Evolutionary conservation across 768 basidiomycete species (phyloP).

Genomic region (Boletus bicolor): DNA sequence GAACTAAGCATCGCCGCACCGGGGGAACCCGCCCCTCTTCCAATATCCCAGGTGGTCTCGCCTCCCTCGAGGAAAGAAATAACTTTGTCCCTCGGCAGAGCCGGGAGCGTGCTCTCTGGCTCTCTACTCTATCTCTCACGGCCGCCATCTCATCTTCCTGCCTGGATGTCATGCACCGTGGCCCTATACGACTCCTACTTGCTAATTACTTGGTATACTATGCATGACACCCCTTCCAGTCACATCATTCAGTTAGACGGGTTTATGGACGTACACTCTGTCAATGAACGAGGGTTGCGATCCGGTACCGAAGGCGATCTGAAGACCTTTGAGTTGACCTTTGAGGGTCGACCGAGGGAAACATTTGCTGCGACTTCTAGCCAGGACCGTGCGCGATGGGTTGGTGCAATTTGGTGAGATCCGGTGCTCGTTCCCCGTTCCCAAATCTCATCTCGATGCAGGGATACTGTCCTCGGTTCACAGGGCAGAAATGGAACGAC

Average conservation of each 20-base stretch:
- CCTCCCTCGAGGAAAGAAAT: background rate
- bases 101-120: conserved; percentile 10
- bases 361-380: conserved; percentile 61
- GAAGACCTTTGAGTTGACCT: conserved; percentile 63
- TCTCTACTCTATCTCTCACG: conserved; percentile 49
- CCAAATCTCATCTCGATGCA: conserved; percentile 22
- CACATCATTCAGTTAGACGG: conserved; percentile 47
- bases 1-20: conserved; percentile 1
- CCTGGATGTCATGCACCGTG: conserved; percentile 50
- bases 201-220: conserved; percentile 46
- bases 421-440: background rate
- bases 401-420: conserved; percentile 68
- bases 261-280: conserved; percentile 65
- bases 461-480: conserved; percentile 56
- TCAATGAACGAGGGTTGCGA: conserved; percentile 48
- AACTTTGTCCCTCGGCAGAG: background rate
- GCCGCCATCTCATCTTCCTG: conserved; percentile 31
- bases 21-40: background rate
- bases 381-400: conserved; percentile 67
- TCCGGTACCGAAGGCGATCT: conserved; percentile 41
- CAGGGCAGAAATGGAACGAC: conserved; percentile 21
- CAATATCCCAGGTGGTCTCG: conserved; percentile 1
- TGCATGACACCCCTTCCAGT: conserved; percentile 38
- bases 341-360: conserved; percentile 50
- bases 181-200: conserved; percentile 39